Evolutionary conservation across 2,329 filamentous ascomycete genomes (phyloP).

Genomic region (Chaetomium strumarium): DNA sequence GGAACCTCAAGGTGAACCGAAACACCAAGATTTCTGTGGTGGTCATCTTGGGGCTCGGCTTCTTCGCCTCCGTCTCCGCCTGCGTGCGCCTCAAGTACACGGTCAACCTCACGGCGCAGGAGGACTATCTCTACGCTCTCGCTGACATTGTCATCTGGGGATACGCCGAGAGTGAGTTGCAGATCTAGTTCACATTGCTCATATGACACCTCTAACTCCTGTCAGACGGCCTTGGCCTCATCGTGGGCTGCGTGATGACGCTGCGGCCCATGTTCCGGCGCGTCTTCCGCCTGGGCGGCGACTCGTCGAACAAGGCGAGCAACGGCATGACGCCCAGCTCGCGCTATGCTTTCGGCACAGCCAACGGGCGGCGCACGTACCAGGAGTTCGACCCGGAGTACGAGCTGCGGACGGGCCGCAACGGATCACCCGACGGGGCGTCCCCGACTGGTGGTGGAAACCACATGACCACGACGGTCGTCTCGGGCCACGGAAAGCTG

Average conservation of each 20-base stretch:
- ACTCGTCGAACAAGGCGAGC: not conserved
- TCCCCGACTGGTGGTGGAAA: too few relatives aligned
- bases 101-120: not conserved
- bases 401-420: not conserved
- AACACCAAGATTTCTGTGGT: not conserved
- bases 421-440: too few relatives aligned
- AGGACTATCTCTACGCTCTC: not conserved
- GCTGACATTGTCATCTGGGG: not conserved
- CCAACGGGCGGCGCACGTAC: not conserved
- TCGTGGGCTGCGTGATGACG: not conserved
- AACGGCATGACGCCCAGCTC: not conserved
- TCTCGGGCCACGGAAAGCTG: not conserved
- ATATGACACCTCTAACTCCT: too few relatives aligned
- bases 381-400: not conserved
- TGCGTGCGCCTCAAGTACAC: slow-evolving; percentile 3
- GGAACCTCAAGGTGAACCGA: not conserved
- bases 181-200: too few relatives aligned
- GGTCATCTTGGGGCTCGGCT: not conserved
- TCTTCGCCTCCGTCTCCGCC: not conserved
- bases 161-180: not conserved
- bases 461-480: too few relatives aligned
- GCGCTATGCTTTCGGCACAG: not conserved
- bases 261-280: not conserved
- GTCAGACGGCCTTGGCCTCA: not conserved
- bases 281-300: not conserved